Evolutionary conservation across 2,329 filamentous ascomycete species (phyloP), one percentile per base, ranked within the genome.

Genomic region (Claviceps maximensis): DNA sequence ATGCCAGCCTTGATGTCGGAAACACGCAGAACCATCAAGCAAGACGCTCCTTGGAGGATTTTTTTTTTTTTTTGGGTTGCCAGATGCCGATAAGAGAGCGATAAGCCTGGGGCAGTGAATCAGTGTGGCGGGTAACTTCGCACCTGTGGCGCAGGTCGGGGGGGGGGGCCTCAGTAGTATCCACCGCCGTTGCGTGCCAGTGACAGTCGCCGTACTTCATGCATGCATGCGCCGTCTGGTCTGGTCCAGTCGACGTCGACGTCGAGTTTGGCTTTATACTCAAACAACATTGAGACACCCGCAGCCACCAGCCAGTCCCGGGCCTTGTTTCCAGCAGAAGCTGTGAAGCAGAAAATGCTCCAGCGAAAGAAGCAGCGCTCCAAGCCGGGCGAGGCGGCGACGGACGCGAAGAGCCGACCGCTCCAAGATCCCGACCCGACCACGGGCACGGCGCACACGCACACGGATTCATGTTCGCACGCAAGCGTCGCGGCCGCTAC

Each of bases 321-420:
- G 17, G 33, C 33, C 33, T 10, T 33, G 31, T 33, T 33, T 38
- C 33, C 13, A 15, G 33, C 33, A 38, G 33, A 36, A 1, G n/a
- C 12, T 36, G 21, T 19, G 51, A 53, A 57, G 2, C 36, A 33
- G 36, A 46, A 57, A 51, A 69, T 69, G 67, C 54, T 61, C 57
- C 59, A 64, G 47, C 66, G 66, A 54, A 69, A 69, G 59, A 61
- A 62, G 58, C 61, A 60, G 54, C 62, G 66, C 47, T 61, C 61
- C 49, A 65, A 65, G 50, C 58, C 62, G 51, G 57, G 59, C 45
- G 57, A 60, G 55, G 57, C 33, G 8, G 6, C 4, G 3, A 6
- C 12, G 3, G 12, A 12, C 15, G 13, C 55, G 31, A 57, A 53
- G 17, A 58, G 59, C 48, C 57, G 48, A 29, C 52, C 57, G 42